Base-by-base conservation (phyloP, 2,329 filamentous ascomycete species). In the Diplodia sapinea region DNA sequence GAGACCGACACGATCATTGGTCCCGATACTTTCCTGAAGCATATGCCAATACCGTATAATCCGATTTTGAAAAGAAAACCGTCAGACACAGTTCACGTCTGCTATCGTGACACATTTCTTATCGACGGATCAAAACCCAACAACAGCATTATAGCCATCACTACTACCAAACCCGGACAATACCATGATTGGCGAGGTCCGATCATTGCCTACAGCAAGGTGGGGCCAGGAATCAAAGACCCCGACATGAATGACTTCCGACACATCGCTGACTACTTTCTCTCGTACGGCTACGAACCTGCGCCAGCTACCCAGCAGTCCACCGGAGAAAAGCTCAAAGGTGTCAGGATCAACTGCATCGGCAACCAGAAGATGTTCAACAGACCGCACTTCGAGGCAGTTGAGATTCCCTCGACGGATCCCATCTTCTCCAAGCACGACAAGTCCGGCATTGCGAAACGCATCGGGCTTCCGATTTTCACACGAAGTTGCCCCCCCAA, bases 261-360 rank as follows among this genome's bases (percentile, higher is more conserved):
- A 38, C 69, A 71, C 31, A 62, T 59, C 4, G 56, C 69, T n/a
- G 70, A 72, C 26, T 52, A 66, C 31, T 50, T 72, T 31, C 66
- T 59, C 23, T 57, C 63, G 6, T 69, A 68, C 54, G 62, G 29
- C 13, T 36, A 52, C 43, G n/a, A 65, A 55, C 51, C 47, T 50
- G 20, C 15, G 51, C 20, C 33, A 13, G 15, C 50, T 52, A 29
- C 50, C 11, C 1, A 52, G 50, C 9, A 29, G 1, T 47, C 43
- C 8, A 4, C n/a, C 43, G 3, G 11, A 2, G 2, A 2, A n/a
- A 47, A 47, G 43, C 0, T 47, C 43, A 47, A 47, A 20, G 43
- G 43, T 47, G 43, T 47, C 43, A 47, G 8, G n/a, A 47, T 47
- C 43, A 47, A 47, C 3, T 47, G 43, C 43, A 1, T 47, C 43